Evolutionary conservation across 495 filamentous ascomycete species (phyloP).

Genomic region (Annulohypoxylon stygium): DNA sequence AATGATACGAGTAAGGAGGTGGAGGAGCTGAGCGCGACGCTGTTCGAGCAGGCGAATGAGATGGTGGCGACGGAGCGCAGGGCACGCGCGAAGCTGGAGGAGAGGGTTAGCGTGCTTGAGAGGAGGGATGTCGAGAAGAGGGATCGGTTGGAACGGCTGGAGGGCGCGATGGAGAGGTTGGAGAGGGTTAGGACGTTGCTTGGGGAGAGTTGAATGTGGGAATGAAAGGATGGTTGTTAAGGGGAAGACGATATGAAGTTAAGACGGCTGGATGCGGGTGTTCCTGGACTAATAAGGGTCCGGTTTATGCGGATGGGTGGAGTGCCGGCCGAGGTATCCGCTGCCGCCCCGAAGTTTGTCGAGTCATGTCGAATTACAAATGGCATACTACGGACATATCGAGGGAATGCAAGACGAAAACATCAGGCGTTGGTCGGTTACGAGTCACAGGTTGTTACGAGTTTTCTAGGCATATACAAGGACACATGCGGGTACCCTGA

Average conservation of each 20-base stretch:
- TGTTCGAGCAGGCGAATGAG: conserved; percentile 96
- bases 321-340: not conserved
- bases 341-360: not conserved
- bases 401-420: not conserved
- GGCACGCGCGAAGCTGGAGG: conserved; percentile 82
- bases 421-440: conserved; percentile 22
- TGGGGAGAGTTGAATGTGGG: conserved; percentile 24
- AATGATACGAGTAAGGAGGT: conserved; percentile 80
- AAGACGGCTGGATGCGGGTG: conserved; percentile 1
- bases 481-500: not conserved
- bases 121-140: conserved; percentile 77
- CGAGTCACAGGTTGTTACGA: conserved; percentile 27
- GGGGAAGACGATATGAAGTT: not conserved
- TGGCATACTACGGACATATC: not conserved
- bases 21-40: conserved; percentile 85
- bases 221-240: not conserved
- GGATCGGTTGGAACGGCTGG: conserved; percentile 76
- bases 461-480: conserved; percentile 21
- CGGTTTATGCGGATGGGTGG: conserved; percentile 6
- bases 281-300: conserved; percentile 19
- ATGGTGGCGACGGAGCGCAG: conserved; percentile 94
- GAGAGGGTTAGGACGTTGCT: conserved; percentile 76
- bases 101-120: conserved; percentile 77
- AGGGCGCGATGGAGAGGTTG: conserved; percentile 83
- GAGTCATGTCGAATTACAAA: not conserved